Evolutionary conservation across 2,329 filamentous ascomycete genomes (phyloP).

Genomic region (Nothopassalora personata): DNA sequence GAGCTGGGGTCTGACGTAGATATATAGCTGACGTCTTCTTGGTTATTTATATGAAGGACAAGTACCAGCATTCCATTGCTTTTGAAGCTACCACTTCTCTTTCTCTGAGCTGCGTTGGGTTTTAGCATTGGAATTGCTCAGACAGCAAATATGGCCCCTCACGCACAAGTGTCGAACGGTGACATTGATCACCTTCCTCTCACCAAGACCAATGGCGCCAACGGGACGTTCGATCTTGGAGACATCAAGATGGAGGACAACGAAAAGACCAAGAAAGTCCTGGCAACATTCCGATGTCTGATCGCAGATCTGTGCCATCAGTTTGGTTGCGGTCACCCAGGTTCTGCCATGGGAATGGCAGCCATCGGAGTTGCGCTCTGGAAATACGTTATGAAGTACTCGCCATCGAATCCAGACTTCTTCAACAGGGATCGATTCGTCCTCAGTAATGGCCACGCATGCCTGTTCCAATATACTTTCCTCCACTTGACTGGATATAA

Average conservation of each 20-base stretch:
- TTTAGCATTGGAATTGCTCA: neutral
- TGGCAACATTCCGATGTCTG: conserved; percentile 57
- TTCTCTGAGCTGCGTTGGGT: neutral
- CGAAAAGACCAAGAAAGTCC: conserved; percentile 43
- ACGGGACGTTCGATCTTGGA: conserved; percentile 14
- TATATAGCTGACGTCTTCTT: conserved; percentile 7
- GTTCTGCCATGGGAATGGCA: conserved; percentile 57
- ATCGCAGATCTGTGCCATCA: conserved; percentile 66
- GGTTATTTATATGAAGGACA: no score
- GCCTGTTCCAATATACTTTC: conserved; percentile 53
- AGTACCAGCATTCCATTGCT: neutral
- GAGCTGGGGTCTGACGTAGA: conserved; percentile 13
- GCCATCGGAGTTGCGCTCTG: conserved; percentile 57
- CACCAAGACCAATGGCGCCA: conserved; percentile 21
- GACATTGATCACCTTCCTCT: conserved; percentile 26
- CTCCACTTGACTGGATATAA: conserved; percentile 49
- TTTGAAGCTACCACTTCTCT: neutral
- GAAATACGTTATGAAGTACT: conserved; percentile 59
- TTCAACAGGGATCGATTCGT: conserved; percentile 61
- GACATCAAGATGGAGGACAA: conserved; percentile 26
- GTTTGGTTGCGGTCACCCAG: conserved; percentile 64
- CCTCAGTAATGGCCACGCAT: conserved; percentile 56
- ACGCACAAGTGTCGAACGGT: conserved; percentile 15
- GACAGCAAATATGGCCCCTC: conserved; percentile 23
- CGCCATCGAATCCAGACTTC: conserved; percentile 50